Evolutionary conservation across 139 green algal species (phyloP).

Genomic region (Haematococcus sp.): DNA sequence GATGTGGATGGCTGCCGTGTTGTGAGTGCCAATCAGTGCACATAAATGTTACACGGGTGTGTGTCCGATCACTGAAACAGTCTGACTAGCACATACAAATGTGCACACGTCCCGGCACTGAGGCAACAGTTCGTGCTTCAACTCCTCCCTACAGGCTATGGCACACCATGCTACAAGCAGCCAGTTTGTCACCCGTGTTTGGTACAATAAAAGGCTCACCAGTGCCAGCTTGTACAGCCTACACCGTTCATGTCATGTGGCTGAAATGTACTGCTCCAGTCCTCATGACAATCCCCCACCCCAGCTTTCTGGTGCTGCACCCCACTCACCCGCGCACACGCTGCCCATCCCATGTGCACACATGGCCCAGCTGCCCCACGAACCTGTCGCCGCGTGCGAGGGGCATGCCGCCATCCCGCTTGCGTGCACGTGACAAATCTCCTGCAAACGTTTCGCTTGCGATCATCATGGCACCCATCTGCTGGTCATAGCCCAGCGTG

Average conservation of each 20-base stretch:
- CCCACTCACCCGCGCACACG: neutral
- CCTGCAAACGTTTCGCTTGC: neutral
- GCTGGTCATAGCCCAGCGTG: neutral
- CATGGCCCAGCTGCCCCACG: neutral
- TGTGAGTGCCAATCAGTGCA: too few relatives aligned
- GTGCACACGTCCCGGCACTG: too few relatives aligned
- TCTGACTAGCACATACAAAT: too few relatives aligned
- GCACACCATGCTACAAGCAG: neutral
- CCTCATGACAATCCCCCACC: neutral
- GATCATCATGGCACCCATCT: neutral
- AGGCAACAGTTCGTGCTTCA: too few relatives aligned
- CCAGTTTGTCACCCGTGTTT: neutral
- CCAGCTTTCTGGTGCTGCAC: too few relatives aligned
- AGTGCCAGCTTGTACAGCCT: neutral
- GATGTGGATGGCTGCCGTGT: too few relatives aligned
- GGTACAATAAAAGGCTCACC: too few relatives aligned
- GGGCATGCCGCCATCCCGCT: neutral
- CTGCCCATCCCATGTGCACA: neutral
- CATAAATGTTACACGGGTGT: too few relatives aligned
- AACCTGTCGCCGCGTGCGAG: neutral
- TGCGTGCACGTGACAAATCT: neutral
- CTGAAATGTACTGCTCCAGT: too few relatives aligned
- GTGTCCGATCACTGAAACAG: too few relatives aligned
- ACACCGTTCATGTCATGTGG: too few relatives aligned
- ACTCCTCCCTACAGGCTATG: too few relatives aligned